These are phyloP conservation scores for peach (Prunus persica) DNA, from an alignment of 306 rosid genomes.

Conservation along the genomic window Prunus_persica_NCBIv2 NC_034011.1:22330501-22331000, in stretches of 20 bases:
- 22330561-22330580: not conserved
- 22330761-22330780: not conserved
- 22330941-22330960: no score
- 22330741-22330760: not conserved
- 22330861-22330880: not conserved
- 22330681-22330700: not conserved
- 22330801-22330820: not conserved
- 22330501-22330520: not conserved
- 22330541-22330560: conserved; percentile 29
- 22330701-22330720: not conserved
- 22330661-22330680: not conserved
- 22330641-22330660: no score
- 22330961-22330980: no score
- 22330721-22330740: not conserved
- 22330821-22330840: not conserved
- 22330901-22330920: no score
- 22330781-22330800: not conserved
- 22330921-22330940: no score
- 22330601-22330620: not conserved
- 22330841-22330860: conserved; percentile 11
- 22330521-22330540: conserved; percentile 15
- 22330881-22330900: no score
- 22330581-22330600: not conserved
- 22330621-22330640: no score
- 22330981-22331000: no score